Conservation (phyloP, 768 basidiomycete genomes). For the Pleurotus giganteus region DNA sequence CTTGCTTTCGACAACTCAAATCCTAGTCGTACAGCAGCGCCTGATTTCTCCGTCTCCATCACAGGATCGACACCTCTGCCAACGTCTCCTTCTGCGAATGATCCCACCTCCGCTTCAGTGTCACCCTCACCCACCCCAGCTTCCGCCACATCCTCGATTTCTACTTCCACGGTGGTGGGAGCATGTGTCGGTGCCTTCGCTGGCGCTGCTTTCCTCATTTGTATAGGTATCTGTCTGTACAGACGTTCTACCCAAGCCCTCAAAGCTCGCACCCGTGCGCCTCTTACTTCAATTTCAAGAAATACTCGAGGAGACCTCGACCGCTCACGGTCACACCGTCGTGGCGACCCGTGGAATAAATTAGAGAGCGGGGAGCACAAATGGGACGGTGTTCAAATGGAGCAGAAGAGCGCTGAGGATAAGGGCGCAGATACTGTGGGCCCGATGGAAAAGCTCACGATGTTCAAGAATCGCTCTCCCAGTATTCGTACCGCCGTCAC, state of each 20-base stretch:
- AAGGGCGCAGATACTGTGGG: slow-evolving; percentile 42
- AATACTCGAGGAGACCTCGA: slow-evolving; percentile 41
- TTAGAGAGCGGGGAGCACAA: slow-evolving; percentile 46
- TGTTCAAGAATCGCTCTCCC: slow-evolving; percentile 62
- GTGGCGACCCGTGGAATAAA: slow-evolving; percentile 55
- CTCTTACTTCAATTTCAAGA: slow-evolving; percentile 26
- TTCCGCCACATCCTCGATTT: slow-evolving; percentile 22
- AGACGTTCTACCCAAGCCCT: slow-evolving; percentile 45
- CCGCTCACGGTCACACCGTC: slow-evolving; percentile 35
- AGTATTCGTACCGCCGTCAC: slow-evolving; percentile 55
- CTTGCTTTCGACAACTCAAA: not conserved
- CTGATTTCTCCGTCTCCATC: not conserved
- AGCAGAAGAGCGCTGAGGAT: slow-evolving; percentile 22
- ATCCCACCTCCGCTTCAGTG: not conserved
- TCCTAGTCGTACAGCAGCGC: not conserved
- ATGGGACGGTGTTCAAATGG: slow-evolving; percentile 38
- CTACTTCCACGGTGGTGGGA: slow-evolving; percentile 56
- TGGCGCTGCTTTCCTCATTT: slow-evolving; percentile 46
- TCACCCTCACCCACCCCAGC: not conserved
- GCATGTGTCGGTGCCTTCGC: slow-evolving; percentile 63
- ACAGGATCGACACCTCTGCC: not conserved
- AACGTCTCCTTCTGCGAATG: not conserved
- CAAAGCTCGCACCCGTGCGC: slow-evolving; percentile 25
- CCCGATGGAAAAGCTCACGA: slow-evolving; percentile 60
- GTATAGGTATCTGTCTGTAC: slow-evolving; percentile 55